Evolutionary conservation across 129 eudicot genomes (phyloP).

Genomic region (Lonicera japonica): DNA sequence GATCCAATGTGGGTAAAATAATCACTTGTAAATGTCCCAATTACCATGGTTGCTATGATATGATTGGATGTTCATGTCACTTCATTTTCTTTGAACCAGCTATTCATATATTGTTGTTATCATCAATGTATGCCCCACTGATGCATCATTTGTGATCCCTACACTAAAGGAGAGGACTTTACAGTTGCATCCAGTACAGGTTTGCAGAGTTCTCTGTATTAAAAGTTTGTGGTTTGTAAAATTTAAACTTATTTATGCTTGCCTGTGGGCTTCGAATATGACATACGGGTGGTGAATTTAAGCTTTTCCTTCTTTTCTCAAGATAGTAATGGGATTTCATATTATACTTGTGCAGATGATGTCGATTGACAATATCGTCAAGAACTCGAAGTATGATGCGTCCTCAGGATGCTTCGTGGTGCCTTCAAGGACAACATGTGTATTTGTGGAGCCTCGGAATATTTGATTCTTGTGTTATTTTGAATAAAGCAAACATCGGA

Average conservation of each 20-base stretch:
- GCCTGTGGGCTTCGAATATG: too few relatives aligned
- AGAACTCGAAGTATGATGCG: slow-evolving; percentile 56
- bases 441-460: slow-evolving; percentile 69
- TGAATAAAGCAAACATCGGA: too few relatives aligned
- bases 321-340: not conserved
- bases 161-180: slow-evolving; percentile 40
- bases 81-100: slow-evolving; percentile 26
- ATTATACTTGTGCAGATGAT: slow-evolving; percentile 41
- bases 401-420: slow-evolving; percentile 57
- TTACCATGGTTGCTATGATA: slow-evolving; percentile 4
- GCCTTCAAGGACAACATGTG: slow-evolving; percentile 73
- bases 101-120: slow-evolving; percentile 63
- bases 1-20: slow-evolving; percentile 60
- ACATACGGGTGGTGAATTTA: too few relatives aligned
- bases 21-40: not conserved
- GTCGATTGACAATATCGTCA: slow-evolving; percentile 58
- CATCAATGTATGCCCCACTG: slow-evolving; percentile 65
- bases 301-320: too few relatives aligned
- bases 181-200: slow-evolving; percentile 80
- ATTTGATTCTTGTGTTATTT: not conserved
- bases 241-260: not conserved
- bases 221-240: not conserved
- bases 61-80: slow-evolving; percentile 3
- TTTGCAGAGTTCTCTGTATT: slow-evolving; percentile 9
- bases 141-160: slow-evolving; percentile 44